Base-by-base conservation (phyloP, 1,284 basidiomycete genomes). In the Athelia psychrophila region DNA sequence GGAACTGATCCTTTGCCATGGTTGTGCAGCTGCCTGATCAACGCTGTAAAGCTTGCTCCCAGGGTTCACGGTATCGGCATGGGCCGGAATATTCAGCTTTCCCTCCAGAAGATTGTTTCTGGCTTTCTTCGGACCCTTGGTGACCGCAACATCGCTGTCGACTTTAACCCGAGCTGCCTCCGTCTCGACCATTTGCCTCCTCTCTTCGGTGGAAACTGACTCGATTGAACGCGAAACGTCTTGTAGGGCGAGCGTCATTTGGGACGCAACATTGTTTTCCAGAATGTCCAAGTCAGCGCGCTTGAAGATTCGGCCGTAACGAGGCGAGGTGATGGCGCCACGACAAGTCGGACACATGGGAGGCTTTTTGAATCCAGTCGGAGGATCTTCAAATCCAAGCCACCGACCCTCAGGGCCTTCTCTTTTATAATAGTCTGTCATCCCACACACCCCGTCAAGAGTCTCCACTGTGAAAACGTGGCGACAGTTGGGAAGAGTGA, bases 401-500 rank as follows among this genome's bases (percentile, higher is more conserved):
- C 79, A 86, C 19, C 53, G 63, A 1, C 72, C 74, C 12, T 67
- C 51, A 0, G 35, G 47, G 8, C 63, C 58, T 2, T 60, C 58
- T 30, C 61, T 58, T 2, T 53, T 57, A 61, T 90, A 91, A 58
- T 79, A 86, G 2, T 78, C 72, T 0, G 55, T 51, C 64, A 90
- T 75, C 2, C 67, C 60, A 53, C 80, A 81, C 47, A 76, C 68
- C 0, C 83, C 84, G 54, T 91, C 88, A 18, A 91, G 71, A 0
- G 84, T 84, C 61, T 87, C 85, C 4, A 88, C 79, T 0, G 88
- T 88, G 64, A 90, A 90, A 1, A 78, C 66, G 60, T 91, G 88
- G 0, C 77, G 58, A 58, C 88, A 91, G 16, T 68, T 69, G 0
- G 75, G 72, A 20, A 88, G 70, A 0, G 82, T 87, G 58, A 91